Evolutionary conservation across 164 flowering plant genomes (phyloP), one percentile per base, ranked within the genome.

Genomic region (Amborella trichopoda): DNA sequence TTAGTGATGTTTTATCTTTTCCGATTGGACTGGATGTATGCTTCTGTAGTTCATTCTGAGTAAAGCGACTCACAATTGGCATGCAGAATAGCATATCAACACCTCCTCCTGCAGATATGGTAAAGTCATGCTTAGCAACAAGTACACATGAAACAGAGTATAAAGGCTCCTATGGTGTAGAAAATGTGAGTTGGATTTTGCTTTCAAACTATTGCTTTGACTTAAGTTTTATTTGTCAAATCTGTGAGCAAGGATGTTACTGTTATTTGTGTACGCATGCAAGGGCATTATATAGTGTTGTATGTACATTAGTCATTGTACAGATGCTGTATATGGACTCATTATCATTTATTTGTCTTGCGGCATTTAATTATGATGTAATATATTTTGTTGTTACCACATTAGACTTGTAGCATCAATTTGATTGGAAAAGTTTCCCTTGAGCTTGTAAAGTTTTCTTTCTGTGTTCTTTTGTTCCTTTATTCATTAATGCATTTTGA

Each of bases 121-220:
- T 60, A 17, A 52, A 51, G 49, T 60, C 73, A 52, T 49, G 26
- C 55, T 50, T 27, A 22, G 34, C 44, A 39, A 67, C 40, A 25
- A 10, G 53, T 43, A 38, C 44, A 27, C 5, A 43, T 17, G 33
- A 38, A 18, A 27, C 10, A 38, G 62, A 30, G 38, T 40, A 38
- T 26, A 41, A 17, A 2, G 30, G 28, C 1, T 40, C 64, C 50
- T 45, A 62, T 21, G 53, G 34, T 28, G 28, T 14, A 27, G 53
- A 57, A 52, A 44, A 56, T 44, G 77, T 67, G 62, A 65, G 75
- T 56, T 39, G 6, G 18, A 33, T 53, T 18, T 52, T 22, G n/a
- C 8, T 42, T 48, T 8, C 19, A 17, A 32, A 14, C 28, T 37
- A n/a, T 1, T 50, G 22, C 17, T 17, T 36, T 44, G 42, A 13